These are phyloP conservation scores for Multifurca ochricompacta DNA, from an alignment of 768 basidiomycete genomes.

Conservation along the genomic window DNA sequence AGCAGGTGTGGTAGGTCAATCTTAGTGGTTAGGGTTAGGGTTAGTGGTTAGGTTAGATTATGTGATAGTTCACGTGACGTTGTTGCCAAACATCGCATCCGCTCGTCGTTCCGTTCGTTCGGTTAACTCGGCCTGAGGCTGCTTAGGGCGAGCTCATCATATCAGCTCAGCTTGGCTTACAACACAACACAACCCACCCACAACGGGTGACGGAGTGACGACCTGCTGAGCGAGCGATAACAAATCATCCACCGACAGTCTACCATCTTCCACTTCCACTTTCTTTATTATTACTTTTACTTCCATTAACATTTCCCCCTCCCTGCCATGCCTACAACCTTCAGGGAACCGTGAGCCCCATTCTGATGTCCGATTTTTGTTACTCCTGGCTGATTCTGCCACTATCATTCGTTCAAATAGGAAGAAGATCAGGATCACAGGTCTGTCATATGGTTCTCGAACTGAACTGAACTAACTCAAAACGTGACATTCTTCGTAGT, in stretches of 20 bases:
- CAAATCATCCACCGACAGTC: not conserved
- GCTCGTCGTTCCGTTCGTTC: not conserved
- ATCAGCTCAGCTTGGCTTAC: too few species aligned
- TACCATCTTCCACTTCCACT: not conserved
- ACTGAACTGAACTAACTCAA: not conserved
- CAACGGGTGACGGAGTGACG: too few species aligned
- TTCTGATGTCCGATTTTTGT: not conserved
- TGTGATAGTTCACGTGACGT: not conserved
- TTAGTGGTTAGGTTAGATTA: too few species aligned
- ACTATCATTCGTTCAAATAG: constrained; percentile 27
- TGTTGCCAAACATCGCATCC: not conserved
- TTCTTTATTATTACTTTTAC: not conserved
- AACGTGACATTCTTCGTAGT: constrained; percentile 43
- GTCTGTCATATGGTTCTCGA: constrained; percentile 32
- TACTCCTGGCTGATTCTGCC: not conserved
- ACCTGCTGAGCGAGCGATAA: too few species aligned
- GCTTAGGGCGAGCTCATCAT: too few species aligned
- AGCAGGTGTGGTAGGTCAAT: too few species aligned
- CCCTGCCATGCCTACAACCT: constrained; percentile 25
- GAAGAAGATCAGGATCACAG: constrained; percentile 76
- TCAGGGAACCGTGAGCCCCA: constrained; percentile 26
- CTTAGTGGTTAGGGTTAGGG: too few species aligned
- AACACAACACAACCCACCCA: too few species aligned
- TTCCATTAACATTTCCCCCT: constrained; percentile 28
- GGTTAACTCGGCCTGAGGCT: too few species aligned